These are phyloP conservation scores for Aureobasidium vineae DNA, from an alignment of 2,329 filamentous ascomycete genomes.

Conservation along the genomic window DNA sequence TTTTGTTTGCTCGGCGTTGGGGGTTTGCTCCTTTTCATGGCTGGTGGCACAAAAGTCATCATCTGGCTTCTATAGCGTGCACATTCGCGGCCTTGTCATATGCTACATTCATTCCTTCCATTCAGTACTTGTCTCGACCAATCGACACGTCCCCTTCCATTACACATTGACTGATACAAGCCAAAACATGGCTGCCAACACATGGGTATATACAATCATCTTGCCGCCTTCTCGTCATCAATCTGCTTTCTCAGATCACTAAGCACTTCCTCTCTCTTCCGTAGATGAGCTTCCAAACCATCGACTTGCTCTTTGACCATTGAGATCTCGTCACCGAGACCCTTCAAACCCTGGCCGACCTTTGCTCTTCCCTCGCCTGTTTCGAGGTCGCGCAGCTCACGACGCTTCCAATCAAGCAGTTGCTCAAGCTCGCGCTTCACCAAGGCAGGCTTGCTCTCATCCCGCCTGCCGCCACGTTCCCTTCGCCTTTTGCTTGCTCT, in stretches of 20 bases:
- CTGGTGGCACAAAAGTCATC: background rate
- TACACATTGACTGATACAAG: background rate
- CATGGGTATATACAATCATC: slow-evolving; percentile 25
- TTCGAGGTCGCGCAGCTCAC: slow-evolving; percentile 72
- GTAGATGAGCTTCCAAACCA: slow-evolving; percentile 78
- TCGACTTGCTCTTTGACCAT: slow-evolving; percentile 94
- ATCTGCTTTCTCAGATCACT: slow-evolving; percentile 77
- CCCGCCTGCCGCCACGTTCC: slow-evolving; percentile 53
- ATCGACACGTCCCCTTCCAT: background rate
- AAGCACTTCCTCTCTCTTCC: slow-evolving; percentile 70
- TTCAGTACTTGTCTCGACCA: background rate
- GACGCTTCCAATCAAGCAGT: slow-evolving; percentile 90
- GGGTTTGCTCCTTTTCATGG: background rate
- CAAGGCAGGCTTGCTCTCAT: slow-evolving; percentile 80
- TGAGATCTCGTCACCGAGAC: slow-evolving; percentile 78
- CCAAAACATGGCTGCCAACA: background rate
- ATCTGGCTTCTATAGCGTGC: background rate
- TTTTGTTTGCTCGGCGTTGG: slow-evolving; percentile 24
- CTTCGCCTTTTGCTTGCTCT: slow-evolving; percentile 56
- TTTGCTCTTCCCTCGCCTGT: slow-evolving; percentile 66
- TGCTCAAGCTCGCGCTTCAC: slow-evolving; percentile 94
- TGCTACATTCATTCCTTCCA: background rate
- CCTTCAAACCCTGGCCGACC: slow-evolving; percentile 70
- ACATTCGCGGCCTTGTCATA: background rate
- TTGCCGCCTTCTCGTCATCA: slow-evolving; percentile 63